These are phyloP conservation scores for Aaosphaeria pasadenensis DNA, from an alignment of 2,329 filamentous ascomycete genomes.

Conservation along the genomic window DNA sequence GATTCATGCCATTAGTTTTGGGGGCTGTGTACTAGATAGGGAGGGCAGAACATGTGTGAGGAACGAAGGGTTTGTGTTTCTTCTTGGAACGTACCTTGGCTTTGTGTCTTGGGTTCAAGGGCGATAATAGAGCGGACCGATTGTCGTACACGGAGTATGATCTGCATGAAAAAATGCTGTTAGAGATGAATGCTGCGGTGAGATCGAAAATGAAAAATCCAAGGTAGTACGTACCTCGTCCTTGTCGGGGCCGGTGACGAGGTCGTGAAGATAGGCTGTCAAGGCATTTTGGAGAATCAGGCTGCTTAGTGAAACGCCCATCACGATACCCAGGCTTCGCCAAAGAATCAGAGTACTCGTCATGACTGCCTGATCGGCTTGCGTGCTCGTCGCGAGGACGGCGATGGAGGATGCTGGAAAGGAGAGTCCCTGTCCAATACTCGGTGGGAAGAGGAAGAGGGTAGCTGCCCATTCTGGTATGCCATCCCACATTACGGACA, in stretches of 20 bases:
- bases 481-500: slow-evolving; percentile 35
- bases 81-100: slow-evolving; percentile 40
- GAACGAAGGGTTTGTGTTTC: not conserved
- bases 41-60: not conserved
- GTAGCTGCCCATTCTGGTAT: slow-evolving; percentile 43
- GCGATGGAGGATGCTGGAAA: slow-evolving; percentile 43
- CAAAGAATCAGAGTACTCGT: slow-evolving; percentile 70
- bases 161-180: slow-evolving; percentile 13
- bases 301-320: slow-evolving; percentile 70
- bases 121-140: slow-evolving; percentile 49
- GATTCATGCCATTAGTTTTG: slow-evolving; percentile 11
- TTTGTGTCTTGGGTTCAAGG: slow-evolving; percentile 44
- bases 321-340: slow-evolving; percentile 67
- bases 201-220: not conserved
- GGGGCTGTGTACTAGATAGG: slow-evolving; percentile 11
- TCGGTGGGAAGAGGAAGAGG: slow-evolving; percentile 38
- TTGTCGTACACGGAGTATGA: slow-evolving; percentile 49
- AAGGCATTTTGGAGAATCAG: slow-evolving; percentile 72
- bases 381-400: slow-evolving; percentile 40
- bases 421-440: slow-evolving; percentile 40
- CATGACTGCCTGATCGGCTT: slow-evolving; percentile 46
- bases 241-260: slow-evolving; percentile 60
- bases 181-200: not conserved
- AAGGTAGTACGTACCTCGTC: slow-evolving; percentile 36
- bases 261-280: slow-evolving; percentile 54